These are phyloP conservation scores for Leishmania martiniquensis DNA, from an alignment of 208 protist genomes.

Conservation along the genomic window DNA sequence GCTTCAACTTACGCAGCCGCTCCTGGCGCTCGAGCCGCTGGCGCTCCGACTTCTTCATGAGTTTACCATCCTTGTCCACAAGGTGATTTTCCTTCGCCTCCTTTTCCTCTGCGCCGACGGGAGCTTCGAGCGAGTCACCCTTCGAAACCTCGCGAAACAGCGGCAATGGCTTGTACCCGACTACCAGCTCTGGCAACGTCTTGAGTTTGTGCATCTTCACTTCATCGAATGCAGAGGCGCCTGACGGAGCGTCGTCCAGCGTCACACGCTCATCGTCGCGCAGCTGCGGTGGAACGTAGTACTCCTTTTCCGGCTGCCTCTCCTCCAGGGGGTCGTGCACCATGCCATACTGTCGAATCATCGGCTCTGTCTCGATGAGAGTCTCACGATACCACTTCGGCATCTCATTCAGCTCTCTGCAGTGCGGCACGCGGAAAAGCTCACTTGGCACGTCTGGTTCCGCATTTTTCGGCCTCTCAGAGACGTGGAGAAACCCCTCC, in stretches of 20 bases:
- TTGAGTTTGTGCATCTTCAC: conserved; percentile 78
- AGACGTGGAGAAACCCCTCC: conserved; percentile 60
- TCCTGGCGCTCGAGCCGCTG: conserved; percentile 79
- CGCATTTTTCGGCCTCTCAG: conserved; percentile 47
- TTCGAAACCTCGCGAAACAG: conserved; percentile 76
- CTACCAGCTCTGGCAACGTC: conserved; percentile 78
- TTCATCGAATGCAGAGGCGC: conserved; percentile 86
- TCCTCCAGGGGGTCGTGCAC: conserved; percentile 82
- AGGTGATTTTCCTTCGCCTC: conserved; percentile 8
- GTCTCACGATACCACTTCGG: conserved; percentile 83
- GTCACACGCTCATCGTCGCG: conserved; percentile 67
- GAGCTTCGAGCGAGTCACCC: conserved; percentile 32
- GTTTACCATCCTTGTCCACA: conserved; percentile 38
- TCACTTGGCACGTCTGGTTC: conserved; percentile 83
- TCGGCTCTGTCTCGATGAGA: conserved; percentile 77
- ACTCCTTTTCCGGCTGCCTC: conserved; percentile 38
- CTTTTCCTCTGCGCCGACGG: conserved; percentile 22
- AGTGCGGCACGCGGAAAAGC: conserved; percentile 68
- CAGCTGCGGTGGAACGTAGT: conserved; percentile 67
- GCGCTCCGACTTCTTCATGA: conserved; percentile 67
- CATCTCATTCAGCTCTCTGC: conserved; percentile 58
- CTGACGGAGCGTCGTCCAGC: conserved; percentile 70
- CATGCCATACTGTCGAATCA: conserved; percentile 81
- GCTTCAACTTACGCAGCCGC: conserved; percentile 71
- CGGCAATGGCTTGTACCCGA: conserved; percentile 84